Percentiles rank a stretch among this genome's conserved stretches.
Conservation (phyloP, 1,139 yeast genomes). For the Hansenula lynferdii region DNA sequence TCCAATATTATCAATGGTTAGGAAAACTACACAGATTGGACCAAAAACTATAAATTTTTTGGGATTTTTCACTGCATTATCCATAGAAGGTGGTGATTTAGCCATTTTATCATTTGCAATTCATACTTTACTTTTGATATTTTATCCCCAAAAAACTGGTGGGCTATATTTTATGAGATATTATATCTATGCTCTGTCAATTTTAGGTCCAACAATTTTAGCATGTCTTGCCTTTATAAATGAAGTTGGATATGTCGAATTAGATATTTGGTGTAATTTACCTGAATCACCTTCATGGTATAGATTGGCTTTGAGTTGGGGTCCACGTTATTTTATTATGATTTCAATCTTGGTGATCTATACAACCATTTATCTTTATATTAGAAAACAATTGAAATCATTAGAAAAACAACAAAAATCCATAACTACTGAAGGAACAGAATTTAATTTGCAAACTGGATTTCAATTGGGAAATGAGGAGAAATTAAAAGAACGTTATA, state of each 20-base stretch:
- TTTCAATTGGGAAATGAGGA: constrained; percentile 12
- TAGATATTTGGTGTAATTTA: constrained; percentile 77
- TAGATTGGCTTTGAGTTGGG: constrained; percentile 74
- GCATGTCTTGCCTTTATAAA: constrained; percentile 73
- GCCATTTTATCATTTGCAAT: constrained; percentile 82
- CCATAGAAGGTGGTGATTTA: constrained; percentile 85
- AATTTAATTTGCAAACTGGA: constrained; percentile 2
- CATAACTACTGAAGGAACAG: neutral
- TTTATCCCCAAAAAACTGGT: constrained; percentile 61
- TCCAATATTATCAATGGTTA: constrained; percentile 41
- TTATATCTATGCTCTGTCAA: constrained; percentile 53
- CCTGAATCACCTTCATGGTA: constrained; percentile 76
- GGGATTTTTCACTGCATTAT: constrained; percentile 80
- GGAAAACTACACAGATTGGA: constrained; percentile 46
- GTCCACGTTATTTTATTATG: constrained; percentile 68
- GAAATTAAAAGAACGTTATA: constrained; percentile 17
- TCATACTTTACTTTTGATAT: constrained; percentile 74
- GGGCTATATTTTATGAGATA: constrained; percentile 63
- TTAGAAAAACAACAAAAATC: constrained; percentile 33
- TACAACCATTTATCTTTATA: constrained; percentile 68
- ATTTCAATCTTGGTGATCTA: constrained; percentile 62
- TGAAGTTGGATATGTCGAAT: constrained; percentile 49
- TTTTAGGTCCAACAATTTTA: constrained; percentile 59
- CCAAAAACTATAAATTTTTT: constrained; percentile 61
- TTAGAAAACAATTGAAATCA: constrained; percentile 52